A percentile compares a stretch with the other conserved stretches of the same genome.
Conservation (phyloP, 768 basidiomycete species). For the Mycena metata region DNA sequence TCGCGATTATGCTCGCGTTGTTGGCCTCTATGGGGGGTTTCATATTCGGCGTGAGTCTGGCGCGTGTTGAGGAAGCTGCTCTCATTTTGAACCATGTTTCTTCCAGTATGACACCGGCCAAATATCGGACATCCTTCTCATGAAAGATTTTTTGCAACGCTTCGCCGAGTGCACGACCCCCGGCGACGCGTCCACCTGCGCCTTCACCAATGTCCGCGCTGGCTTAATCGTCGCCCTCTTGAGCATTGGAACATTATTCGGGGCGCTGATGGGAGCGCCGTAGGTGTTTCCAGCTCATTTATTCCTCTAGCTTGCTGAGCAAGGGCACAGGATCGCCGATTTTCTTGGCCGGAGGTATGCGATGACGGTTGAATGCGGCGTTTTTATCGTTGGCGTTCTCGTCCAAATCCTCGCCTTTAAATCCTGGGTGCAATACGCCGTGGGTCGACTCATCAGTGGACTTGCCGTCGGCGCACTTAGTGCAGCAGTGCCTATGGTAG, state of each 20-base stretch:
- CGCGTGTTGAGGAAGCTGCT: slow-evolving; percentile 25
- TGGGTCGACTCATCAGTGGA: slow-evolving; percentile 76
- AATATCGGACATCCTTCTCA: slow-evolving; percentile 81
- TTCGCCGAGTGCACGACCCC: slow-evolving; percentile 67
- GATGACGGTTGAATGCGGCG: slow-evolving; percentile 69
- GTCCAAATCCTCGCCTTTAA: slow-evolving; percentile 65
- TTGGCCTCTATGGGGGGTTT: slow-evolving; percentile 81
- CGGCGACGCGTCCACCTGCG: slow-evolving; percentile 57
- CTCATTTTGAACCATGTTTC: slow-evolving; percentile 28
- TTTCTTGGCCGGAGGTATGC: slow-evolving; percentile 74
- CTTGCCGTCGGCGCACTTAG: slow-evolving; percentile 77
- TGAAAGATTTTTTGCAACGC: slow-evolving; percentile 75
- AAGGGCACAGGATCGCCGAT: slow-evolving; percentile 65
- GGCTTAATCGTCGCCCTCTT: slow-evolving; percentile 80
- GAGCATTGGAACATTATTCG: slow-evolving; percentile 77
- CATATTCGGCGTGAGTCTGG: slow-evolving; percentile 62
- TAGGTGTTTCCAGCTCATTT: slow-evolving; percentile 48
- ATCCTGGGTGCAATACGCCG: slow-evolving; percentile 76
- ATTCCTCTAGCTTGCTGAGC: slow-evolving; percentile 14
- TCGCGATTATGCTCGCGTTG: slow-evolving; percentile 75
- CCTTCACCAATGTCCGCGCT: slow-evolving; percentile 68
- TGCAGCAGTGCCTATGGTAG: slow-evolving; percentile 75
- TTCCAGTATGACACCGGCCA: slow-evolving; percentile 78
- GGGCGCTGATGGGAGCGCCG: slow-evolving; percentile 73
- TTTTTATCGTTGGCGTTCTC: slow-evolving; percentile 74